Evolutionary conservation across 2,329 filamentous ascomycete species (phyloP), one percentile per base, ranked within the genome.

Genomic region (Zarea fungicola): DNA sequence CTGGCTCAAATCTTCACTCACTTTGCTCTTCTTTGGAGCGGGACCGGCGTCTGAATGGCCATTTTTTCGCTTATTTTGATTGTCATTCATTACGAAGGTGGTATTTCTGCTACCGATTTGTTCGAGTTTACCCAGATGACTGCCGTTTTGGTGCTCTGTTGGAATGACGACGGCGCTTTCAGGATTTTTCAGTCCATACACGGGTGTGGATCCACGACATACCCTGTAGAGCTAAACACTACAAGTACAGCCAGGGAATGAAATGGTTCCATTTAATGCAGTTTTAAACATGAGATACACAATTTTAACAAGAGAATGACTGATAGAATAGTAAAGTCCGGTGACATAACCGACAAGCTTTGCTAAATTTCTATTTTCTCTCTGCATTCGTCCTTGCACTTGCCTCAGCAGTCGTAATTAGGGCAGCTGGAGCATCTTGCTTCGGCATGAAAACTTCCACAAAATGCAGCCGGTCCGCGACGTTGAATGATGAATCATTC

Each of bases 381-480:
- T 63, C 76, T 6, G 78, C 73, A 63, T 91, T 92, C 43, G 74
- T 81, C 68, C 71, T 81, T 6, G 86, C 87, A 39, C 83, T 83
- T 5, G 84, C 82, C 64, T 85, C 77, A 0, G 87, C 85, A 19
- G 86, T 89, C 60, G 83, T 67, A 58, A 84, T 80, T 57, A 95
- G 65, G 5, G 81, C 80, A 41, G 75, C 72, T 1, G 89, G 89
- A 11, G 88, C 87, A 67, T 95, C 89, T 52, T 89, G 77, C 67
- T 80, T 85, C 9, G 82, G 83, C 80, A 95, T 89, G 60, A 88
- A 84, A 42, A 95, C 60, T 72, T 95, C 89, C 35, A 95, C 88
- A 62, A 95, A 83, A 65, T 90, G 75, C 56, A 84, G 60, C 40
- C 69, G 67, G 32, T 71, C 65, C 9, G 72, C 73, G 7, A 76